phyloP scores from a whole-genome alignment of 768 basidiomycete species.

The Rhodocollybia butyracea region DNA sequence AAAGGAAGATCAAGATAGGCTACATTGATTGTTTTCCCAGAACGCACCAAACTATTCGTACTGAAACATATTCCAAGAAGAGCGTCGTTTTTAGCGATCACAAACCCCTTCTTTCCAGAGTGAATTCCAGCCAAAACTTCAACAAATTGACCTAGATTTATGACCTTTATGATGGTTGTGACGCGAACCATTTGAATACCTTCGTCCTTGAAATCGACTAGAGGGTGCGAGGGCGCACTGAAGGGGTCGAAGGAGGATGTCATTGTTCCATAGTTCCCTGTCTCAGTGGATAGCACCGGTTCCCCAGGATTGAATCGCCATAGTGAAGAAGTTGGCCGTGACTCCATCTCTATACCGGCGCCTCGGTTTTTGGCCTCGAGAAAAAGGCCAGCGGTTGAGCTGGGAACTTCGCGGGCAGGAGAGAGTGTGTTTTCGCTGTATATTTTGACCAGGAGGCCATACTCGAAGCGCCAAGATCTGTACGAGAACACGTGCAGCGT shows the following conservation, averaged over 20 bases:
- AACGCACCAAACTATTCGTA: not conserved
- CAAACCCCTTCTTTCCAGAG: not conserved
- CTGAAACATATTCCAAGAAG: not conserved
- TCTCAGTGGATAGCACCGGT: not conserved
- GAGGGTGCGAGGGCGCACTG: not conserved
- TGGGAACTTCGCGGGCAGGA: not conserved
- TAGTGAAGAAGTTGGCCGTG: not conserved
- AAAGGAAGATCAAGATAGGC: too few species aligned
- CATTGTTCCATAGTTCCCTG: not conserved
- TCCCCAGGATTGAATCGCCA: not conserved
- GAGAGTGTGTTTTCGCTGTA: not conserved
- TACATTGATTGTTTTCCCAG: too few species aligned
- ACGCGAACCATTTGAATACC: not conserved
- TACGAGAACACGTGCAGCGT: not conserved
- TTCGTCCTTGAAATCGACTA: not conserved
- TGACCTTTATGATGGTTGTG: not conserved
- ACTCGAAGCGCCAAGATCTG: not conserved
- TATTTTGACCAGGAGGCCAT: not conserved
- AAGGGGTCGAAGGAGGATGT: not conserved
- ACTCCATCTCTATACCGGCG: not conserved
- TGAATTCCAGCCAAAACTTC: not conserved
- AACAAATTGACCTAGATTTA: not conserved
- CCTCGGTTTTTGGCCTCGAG: not conserved
- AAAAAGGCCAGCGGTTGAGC: not conserved
- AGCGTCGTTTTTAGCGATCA: not conserved